Base-by-base conservation (phyloP, 176 grass and related monocot genomes). In the Tillandsia fasciculata region DNA sequence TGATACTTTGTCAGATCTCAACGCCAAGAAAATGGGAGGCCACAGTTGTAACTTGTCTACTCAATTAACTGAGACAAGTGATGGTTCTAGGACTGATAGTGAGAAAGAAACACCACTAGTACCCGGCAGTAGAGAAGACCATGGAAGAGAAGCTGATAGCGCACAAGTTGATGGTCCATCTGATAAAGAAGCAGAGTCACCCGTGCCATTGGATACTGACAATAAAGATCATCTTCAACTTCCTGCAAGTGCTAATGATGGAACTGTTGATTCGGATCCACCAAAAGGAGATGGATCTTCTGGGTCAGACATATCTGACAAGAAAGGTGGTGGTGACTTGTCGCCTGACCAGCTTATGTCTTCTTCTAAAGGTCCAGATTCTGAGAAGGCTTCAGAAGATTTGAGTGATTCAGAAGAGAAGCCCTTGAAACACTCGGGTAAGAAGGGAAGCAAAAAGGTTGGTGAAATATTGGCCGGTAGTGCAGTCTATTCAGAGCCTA, bases 191-290 rank as follows among this genome's bases (percentile, higher is more conserved):
- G 56, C 22, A 61, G 56, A 61, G 22, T 18, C n/a, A 61, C 22
- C 56, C 22, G 12, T 61, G 14, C 22, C 56, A 22, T 42, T 42
- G 33, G 22, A 61, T 61, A 8, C 56, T 61, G 56, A 61, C 22
- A 20, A 18, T 9, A 61, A 61, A 61, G 56, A 61, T 61, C 17
- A 61, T 9, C 56, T 23, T 23, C 56, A 61, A 17, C 53, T 17
- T 57, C 53, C 53, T 57, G 14, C 13, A 61, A 20, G 56, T 64
- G 53, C 72, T 67, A 64, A 70, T 56, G 20, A 20, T 20, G 20
- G 20, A 20, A 20, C 20, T 20, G 20, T 20, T 20, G 20, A 20
- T 20, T 20, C 20, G 20, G 20, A 20, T 20, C 20, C 20, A 20
- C 20, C 20, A 20, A 20, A 20, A 20, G 20, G 20, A 20, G 20